phyloP scores from a whole-genome alignment of 768 basidiomycete species.

The Tricholoma sp. region DNA sequence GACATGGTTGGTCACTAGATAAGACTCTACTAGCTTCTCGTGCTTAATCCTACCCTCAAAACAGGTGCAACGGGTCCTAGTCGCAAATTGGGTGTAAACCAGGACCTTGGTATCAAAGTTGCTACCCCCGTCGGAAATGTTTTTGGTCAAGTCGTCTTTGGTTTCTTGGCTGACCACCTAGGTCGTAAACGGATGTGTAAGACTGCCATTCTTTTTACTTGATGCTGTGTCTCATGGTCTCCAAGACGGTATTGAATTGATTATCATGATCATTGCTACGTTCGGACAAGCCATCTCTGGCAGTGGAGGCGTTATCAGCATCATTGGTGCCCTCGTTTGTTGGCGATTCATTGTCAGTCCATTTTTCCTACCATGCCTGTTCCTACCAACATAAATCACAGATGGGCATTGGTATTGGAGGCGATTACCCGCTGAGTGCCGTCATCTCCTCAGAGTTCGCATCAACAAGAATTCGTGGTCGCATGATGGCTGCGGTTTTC shows the following conservation, averaged over 20 bases:
- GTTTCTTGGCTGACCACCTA: conserved; percentile 72
- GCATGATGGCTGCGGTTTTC: conserved; percentile 89
- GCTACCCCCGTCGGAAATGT: conserved; percentile 75
- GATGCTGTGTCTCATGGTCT: neutral
- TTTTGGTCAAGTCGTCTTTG: conserved; percentile 72
- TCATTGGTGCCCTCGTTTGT: conserved; percentile 72
- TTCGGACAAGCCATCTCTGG: conserved; percentile 80
- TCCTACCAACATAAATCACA: conserved; percentile 13
- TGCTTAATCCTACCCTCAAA: conserved; percentile 1
- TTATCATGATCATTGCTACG: conserved; percentile 77
- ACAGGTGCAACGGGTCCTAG: conserved; percentile 15
- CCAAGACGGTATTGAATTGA: conserved; percentile 65
- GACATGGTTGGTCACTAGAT: conserved; percentile 22
- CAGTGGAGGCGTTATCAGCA: conserved; percentile 55
- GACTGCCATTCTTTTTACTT: conserved; percentile 17
- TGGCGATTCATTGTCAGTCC: conserved; percentile 70
- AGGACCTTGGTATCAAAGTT: conserved; percentile 74
- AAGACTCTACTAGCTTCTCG: neutral
- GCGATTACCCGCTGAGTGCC: conserved; percentile 83
- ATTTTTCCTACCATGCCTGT: neutral
- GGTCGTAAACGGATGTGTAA: conserved; percentile 80
- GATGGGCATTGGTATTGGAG: conserved; percentile 84
- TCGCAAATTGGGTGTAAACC: conserved; percentile 46
- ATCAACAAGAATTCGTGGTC: conserved; percentile 67
- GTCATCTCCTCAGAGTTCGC: conserved; percentile 91